Evolutionary conservation across 2,329 filamentous ascomycete genomes (phyloP).

Genomic region (Aureobasidium lini): DNA sequence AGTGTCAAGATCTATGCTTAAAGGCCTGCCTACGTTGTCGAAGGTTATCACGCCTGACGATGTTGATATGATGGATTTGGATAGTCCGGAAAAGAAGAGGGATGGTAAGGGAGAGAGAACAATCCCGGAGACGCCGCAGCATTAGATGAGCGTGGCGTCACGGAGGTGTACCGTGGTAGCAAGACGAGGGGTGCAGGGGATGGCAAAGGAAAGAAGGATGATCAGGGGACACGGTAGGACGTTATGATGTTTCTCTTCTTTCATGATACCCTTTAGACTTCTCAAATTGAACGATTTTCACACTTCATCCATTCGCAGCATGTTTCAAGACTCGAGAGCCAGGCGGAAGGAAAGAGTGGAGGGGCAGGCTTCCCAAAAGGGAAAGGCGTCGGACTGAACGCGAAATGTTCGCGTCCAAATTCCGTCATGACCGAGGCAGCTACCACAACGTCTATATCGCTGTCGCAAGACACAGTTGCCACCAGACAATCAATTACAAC

Average conservation of each 20-base stretch:
- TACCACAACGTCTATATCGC: not conserved
- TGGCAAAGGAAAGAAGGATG: not conserved
- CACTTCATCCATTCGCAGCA: no score
- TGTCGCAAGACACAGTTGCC: not conserved
- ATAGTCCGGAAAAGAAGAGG: not conserved
- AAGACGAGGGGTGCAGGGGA: not conserved
- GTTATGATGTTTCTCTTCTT: not conserved
- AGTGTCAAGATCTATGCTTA: conserved; percentile 15
- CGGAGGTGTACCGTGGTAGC: no score
- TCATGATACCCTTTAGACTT: not conserved
- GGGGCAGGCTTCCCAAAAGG: not conserved
- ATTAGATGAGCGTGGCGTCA: not conserved
- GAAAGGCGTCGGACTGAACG: not conserved
- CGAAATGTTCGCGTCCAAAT: conserved; percentile 7
- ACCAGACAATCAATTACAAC: not conserved
- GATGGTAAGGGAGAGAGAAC: not conserved
- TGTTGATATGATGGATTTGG: conserved; percentile 9
- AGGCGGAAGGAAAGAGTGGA: not conserved
- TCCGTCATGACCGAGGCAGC: conserved; percentile 11
- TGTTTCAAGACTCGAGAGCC: no score
- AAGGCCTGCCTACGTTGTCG: not conserved
- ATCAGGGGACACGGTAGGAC: not conserved
- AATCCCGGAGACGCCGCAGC: not conserved
- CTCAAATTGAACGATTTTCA: no score
- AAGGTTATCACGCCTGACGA: not conserved